Percentiles rank a stretch among this genome's conserved stretches.
phyloP scores from a whole-genome alignment of 441 rosid genomes.

The Euphorbia schlechtendalii region DNA sequence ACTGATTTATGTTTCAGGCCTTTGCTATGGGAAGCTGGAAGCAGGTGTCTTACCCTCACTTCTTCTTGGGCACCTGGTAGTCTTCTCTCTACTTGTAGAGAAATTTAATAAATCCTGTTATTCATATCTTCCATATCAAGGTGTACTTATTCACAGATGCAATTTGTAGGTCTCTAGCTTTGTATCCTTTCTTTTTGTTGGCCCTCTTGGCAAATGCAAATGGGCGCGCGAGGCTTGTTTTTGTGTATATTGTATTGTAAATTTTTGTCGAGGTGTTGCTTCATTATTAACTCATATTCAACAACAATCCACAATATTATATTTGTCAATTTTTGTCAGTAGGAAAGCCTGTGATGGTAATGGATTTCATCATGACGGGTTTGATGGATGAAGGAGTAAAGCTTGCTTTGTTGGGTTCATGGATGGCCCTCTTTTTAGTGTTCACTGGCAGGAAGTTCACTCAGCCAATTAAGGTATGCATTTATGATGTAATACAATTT shows the following conservation, averaged over 20 bases:
- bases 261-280: neutral
- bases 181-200: too few relatives aligned
- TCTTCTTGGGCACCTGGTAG: conserved; percentile 91
- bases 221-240: neutral
- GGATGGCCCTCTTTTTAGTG: conserved; percentile 74
- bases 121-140: neutral
- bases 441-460: conserved; percentile 94
- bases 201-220: neutral
- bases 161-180: neutral
- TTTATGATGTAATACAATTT: neutral
- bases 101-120: neutral
- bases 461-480: conserved; percentile 81
- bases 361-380: too few relatives aligned
- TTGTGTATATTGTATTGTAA: neutral
- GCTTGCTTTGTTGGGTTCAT: conserved; percentile 56
- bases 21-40: conserved; percentile 93
- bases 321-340: neutral
- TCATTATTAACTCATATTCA: neutral
- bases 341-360: neutral
- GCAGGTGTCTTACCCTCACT: conserved; percentile 75
- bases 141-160: neutral
- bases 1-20: conserved; percentile 37
- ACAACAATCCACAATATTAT: neutral
- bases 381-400: conserved; percentile 69
- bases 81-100: conserved; percentile 12